phyloP scores from a whole-genome alignment of 2,329 filamentous ascomycete species.

The Camillea tinctor region DNA sequence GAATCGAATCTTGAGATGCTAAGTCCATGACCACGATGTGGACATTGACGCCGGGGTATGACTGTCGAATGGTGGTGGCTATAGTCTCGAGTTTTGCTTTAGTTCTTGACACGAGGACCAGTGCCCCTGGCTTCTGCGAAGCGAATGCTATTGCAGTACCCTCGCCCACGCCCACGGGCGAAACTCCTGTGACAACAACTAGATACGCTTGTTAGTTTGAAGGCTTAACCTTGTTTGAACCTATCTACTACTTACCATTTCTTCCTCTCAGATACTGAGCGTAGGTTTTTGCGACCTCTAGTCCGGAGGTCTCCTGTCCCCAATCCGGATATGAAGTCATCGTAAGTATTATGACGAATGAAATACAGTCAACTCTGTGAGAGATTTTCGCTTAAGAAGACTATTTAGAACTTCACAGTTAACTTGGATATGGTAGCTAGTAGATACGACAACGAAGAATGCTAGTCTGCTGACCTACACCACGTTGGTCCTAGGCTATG shows the following conservation, averaged over 20 bases:
- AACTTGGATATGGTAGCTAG: no score
- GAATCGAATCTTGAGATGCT: conserved; percentile 36
- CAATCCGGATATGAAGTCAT: conserved; percentile 32
- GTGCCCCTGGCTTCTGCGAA: conserved; percentile 39
- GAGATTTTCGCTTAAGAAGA: no score
- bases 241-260: conserved; percentile 23
- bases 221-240: conserved; percentile 9
- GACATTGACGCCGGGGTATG: conserved; percentile 36
- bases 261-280: conserved; percentile 23
- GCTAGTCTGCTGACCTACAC: no score
- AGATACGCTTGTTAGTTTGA: conserved; percentile 8
- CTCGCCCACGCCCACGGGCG: conserved; percentile 41
- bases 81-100: conserved; percentile 41
- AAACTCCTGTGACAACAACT: conserved; percentile 44
- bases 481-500: no score
- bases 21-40: conserved; percentile 38
- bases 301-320: conserved; percentile 33
- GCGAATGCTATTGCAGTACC: conserved; percentile 43
- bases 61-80: conserved; percentile 34
- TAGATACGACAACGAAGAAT: no score
- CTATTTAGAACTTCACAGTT: background rate
- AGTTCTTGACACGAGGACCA: conserved; percentile 47
- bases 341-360: no score
- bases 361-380: no score
- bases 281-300: conserved; percentile 35